Conservation (phyloP, 192 early-diverging fungal species). For the Jimgerdemannia lactiflua region DNA sequence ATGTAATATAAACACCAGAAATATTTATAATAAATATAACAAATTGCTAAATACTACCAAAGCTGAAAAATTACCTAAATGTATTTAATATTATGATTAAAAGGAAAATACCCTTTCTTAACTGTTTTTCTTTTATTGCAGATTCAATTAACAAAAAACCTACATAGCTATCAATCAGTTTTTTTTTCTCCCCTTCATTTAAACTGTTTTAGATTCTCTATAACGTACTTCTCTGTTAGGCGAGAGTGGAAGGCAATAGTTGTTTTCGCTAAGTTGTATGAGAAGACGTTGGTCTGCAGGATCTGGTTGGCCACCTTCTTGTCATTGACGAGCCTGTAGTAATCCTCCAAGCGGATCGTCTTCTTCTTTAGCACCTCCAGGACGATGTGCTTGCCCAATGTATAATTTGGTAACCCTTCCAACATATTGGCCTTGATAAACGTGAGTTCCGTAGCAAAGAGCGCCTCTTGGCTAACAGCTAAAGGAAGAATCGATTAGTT, state of each 20-base stretch:
- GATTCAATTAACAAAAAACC: too few species aligned
- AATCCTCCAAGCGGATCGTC: not conserved
- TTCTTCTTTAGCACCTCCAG: constrained; percentile 9
- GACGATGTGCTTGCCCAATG: constrained; percentile 8
- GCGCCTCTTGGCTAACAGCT: too few species aligned
- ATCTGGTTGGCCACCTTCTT: constrained; percentile 10
- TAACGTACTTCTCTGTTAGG: constrained; percentile 10
- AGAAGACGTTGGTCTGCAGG: constrained; percentile 7
- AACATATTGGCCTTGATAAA: constrained; percentile 13
- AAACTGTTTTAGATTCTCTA: not conserved
- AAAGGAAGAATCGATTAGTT: too few species aligned
- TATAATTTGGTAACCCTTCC: not conserved
- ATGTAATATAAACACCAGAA: too few species aligned
- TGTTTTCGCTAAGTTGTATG: constrained; percentile 8
- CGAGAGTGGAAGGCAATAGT: constrained; percentile 16
- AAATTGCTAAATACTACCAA: too few species aligned
- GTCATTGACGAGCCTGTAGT: constrained; percentile 3
- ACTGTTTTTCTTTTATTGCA: too few species aligned
- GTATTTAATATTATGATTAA: too few species aligned
- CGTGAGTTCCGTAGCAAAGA: too few species aligned
- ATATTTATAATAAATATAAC: too few species aligned
- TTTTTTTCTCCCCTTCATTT: not conserved
- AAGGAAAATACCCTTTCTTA: too few species aligned
- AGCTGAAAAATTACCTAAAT: too few species aligned
- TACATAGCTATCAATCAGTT: not conserved